These are phyloP conservation scores for Alloteropsis angusta DNA, from an alignment of 202 grass and related monocot species.

Conservation along the genomic window DNA sequence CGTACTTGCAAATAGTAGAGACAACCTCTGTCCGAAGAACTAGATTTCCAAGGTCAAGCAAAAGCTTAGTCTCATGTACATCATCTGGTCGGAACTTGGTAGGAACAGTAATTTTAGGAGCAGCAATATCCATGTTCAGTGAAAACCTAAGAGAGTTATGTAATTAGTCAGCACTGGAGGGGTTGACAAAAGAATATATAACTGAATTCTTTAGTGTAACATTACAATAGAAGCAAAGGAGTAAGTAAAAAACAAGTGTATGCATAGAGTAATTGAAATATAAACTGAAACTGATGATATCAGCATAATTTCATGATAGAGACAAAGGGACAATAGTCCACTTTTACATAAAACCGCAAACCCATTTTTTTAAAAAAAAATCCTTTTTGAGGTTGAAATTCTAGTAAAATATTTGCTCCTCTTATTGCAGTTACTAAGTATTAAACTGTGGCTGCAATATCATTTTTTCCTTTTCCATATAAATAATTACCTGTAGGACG, in stretches of 20 bases:
- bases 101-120: constrained; percentile 91
- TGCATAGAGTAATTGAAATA: background rate
- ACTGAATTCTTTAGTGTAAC: background rate
- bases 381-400: constrained; percentile 12
- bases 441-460: background rate
- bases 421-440: constrained; percentile 14
- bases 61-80: constrained; percentile 77
- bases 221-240: constrained; percentile 8
- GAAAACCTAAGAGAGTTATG: constrained; percentile 58
- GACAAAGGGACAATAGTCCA: constrained; percentile 8
- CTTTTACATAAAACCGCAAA: background rate
- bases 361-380: background rate
- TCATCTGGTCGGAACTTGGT: constrained; percentile 83
- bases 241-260: background rate
- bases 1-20: constrained; percentile 12
- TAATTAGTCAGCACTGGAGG: constrained; percentile 1
- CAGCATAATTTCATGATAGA: background rate
- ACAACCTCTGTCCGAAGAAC: constrained; percentile 73
- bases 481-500: background rate
- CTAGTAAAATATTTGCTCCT: constrained; percentile 4
- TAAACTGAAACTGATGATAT: background rate
- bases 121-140: constrained; percentile 94
- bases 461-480: background rate
- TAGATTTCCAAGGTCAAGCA: constrained; percentile 93
- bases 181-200: constrained; percentile 5